Conservation (phyloP, 495 filamentous ascomycete species). For the Elasticomyces elasticus region DNA sequence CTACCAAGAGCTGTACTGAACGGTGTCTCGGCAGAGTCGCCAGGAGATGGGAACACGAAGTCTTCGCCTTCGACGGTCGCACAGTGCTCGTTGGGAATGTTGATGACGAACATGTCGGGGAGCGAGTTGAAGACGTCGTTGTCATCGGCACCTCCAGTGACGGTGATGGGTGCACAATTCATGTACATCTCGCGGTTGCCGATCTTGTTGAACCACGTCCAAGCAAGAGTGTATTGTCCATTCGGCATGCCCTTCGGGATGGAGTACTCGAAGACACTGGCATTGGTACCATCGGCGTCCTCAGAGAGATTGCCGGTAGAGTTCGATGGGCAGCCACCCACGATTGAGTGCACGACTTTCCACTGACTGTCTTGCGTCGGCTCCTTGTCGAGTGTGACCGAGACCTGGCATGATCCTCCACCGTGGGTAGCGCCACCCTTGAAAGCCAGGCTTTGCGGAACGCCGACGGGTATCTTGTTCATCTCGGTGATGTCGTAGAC, state of each 20-base stretch:
- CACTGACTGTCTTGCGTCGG: slow-evolving; percentile 49
- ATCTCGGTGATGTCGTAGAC: slow-evolving; percentile 36
- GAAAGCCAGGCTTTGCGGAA: slow-evolving; percentile 44
- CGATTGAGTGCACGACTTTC: slow-evolving; percentile 73
- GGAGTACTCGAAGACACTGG: slow-evolving; percentile 42
- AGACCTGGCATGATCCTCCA: slow-evolving; percentile 80
- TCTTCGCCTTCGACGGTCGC: slow-evolving; percentile 37
- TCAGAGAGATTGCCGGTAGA: slow-evolving; percentile 37
- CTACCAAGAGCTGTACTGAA: slow-evolving; percentile 3
- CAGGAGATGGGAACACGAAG: slow-evolving; percentile 47
- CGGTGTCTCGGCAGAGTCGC: slow-evolving; percentile 20
- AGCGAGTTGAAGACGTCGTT: slow-evolving; percentile 44
- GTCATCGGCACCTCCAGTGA: slow-evolving; percentile 42
- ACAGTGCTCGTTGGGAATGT: slow-evolving; percentile 47
- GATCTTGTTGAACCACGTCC: slow-evolving; percentile 86
- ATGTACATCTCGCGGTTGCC: slow-evolving; percentile 89
- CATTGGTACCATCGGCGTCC: slow-evolving; percentile 1
- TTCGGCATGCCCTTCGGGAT: slow-evolving; percentile 48
- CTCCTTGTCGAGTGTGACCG: slow-evolving; percentile 61
- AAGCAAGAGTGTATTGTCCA: slow-evolving; percentile 62
- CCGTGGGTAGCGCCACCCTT: slow-evolving; percentile 60
- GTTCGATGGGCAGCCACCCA: slow-evolving; percentile 65
- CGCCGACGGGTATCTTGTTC: slow-evolving; percentile 45
- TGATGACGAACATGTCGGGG: slow-evolving; percentile 73
- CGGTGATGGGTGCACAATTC: slow-evolving; percentile 72